Evolutionary conservation across 495 filamentous ascomycete species (phyloP).

Genomic region (Xylona heveae): DNA sequence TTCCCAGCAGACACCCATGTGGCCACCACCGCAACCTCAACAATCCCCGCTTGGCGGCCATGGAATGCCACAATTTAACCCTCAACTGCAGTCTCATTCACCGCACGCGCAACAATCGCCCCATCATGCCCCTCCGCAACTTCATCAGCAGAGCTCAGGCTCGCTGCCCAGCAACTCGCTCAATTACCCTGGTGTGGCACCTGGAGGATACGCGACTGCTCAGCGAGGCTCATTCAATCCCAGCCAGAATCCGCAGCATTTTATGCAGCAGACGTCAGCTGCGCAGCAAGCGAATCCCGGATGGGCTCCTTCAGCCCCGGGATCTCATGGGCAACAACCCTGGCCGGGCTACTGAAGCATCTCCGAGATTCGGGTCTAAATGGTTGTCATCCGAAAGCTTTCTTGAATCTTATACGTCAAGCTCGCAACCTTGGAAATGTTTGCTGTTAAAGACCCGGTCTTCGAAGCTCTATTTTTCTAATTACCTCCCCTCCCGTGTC

Average conservation of each 20-base stretch:
- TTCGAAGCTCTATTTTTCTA: too few relatives aligned
- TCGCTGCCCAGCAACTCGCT: constrained; percentile 15
- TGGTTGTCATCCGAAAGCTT: constrained; percentile 8
- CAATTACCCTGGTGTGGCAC: constrained; percentile 15
- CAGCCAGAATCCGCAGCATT: constrained; percentile 24
- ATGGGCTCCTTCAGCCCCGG: constrained; percentile 20
- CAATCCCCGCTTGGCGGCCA: constrained; percentile 25
- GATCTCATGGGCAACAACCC: constrained; percentile 3
- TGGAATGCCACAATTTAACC: constrained; percentile 18
- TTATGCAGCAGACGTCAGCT: constrained; percentile 13
- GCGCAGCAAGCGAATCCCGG: constrained; percentile 23
- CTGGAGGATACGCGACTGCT: constrained; percentile 19
- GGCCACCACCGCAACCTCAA: constrained; percentile 29
- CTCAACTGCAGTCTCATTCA: constrained; percentile 19
- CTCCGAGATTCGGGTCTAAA: constrained; percentile 11
- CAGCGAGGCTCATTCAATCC: constrained; percentile 1
- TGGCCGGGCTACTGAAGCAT: constrained; percentile 4
- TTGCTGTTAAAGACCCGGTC: too few relatives aligned
- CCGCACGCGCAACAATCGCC: constrained; percentile 26
- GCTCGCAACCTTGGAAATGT: too few relatives aligned
- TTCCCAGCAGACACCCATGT: constrained; percentile 27
- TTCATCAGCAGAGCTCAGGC: constrained; percentile 22
- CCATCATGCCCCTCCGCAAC: constrained; percentile 36
- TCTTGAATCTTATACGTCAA: constrained; percentile 8
- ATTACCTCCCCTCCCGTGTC: too few relatives aligned